A percentile compares a stretch with the other conserved stretches of the same genome.
These are phyloP conservation scores for Physcomitrium patens DNA, from an alignment of 225 moss, liverwort and hornwort species.

Conservation along the genomic window DNA sequence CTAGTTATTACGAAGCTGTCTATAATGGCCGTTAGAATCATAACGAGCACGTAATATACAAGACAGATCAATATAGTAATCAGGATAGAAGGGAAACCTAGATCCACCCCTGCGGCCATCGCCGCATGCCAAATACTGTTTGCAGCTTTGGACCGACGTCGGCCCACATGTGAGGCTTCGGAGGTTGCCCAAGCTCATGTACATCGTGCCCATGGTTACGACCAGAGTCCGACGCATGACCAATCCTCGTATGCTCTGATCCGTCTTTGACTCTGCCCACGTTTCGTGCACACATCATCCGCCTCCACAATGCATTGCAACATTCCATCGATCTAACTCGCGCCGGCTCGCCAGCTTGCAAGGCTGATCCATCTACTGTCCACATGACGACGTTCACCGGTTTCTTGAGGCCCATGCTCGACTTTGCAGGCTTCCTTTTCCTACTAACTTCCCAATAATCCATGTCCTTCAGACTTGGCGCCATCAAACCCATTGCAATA, in stretches of 20 bases:
- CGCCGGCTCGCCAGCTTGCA: constrained; percentile 20
- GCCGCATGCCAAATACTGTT: constrained; percentile 35
- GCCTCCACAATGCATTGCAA: constrained; percentile 39
- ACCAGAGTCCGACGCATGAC: background rate
- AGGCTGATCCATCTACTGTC: constrained; percentile 49
- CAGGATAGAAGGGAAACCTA: background rate
- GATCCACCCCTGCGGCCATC: constrained; percentile 55
- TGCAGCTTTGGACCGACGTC: constrained; percentile 40
- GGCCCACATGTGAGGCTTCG: constrained; percentile 14
- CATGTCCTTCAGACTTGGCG: constrained; percentile 41
- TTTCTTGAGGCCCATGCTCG: constrained; percentile 16
- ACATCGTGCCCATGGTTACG: constrained; percentile 7
- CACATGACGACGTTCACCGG: constrained; percentile 44
- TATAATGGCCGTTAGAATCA: background rate
- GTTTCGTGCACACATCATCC: constrained; percentile 35
- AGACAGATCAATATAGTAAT: background rate
- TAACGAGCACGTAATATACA: background rate
- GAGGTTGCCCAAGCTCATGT: constrained; percentile 24
- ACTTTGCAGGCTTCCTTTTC: constrained; percentile 31
- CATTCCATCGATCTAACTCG: constrained; percentile 5
- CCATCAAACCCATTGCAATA: constrained; percentile 32
- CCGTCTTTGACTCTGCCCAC: constrained; percentile 19
- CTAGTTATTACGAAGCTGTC: background rate
- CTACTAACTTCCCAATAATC: constrained; percentile 36
- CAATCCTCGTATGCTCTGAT: background rate